phyloP scores from a whole-genome alignment of 805 yeast species.

The Komagataella phaffii region DNA sequence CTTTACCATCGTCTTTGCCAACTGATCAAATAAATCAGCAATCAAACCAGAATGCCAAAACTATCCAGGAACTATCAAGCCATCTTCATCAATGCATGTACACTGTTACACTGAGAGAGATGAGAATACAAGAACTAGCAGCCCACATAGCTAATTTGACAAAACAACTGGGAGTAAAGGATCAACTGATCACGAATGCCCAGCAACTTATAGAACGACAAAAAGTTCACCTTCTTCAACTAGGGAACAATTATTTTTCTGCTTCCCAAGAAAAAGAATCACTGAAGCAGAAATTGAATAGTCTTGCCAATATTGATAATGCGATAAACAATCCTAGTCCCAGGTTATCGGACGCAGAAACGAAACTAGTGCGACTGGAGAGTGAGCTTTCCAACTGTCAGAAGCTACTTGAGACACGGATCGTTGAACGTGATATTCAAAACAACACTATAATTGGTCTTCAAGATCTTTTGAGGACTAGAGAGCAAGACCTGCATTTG shows the following conservation, averaged over 20 bases:
- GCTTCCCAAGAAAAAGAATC: slow-evolving; percentile 2
- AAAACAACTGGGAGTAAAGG: not conserved
- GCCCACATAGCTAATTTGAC: not conserved
- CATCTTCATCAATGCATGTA: not conserved
- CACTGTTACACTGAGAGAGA: not conserved
- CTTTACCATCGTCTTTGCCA: not conserved
- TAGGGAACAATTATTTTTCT: not conserved
- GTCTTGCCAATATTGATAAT: slow-evolving; percentile 4
- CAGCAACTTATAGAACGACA: not conserved
- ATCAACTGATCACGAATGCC: not conserved
- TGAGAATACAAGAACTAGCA: not conserved
- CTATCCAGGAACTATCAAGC: not conserved
- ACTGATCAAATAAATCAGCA: not conserved
- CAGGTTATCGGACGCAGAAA: not conserved
- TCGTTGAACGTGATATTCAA: not conserved
- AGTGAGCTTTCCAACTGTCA: not conserved
- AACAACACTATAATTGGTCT: not conserved
- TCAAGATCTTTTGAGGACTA: not conserved
- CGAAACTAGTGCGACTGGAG: not conserved
- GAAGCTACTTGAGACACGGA: not conserved
- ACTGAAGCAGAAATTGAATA: slow-evolving; percentile 7
- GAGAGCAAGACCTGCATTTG: not conserved
- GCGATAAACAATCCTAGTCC: not conserved
- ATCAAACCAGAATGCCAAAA: not conserved
- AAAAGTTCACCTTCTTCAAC: not conserved